Conservation (phyloP, 768 basidiomycete species). For the Agaricus subrufescens region DNA sequence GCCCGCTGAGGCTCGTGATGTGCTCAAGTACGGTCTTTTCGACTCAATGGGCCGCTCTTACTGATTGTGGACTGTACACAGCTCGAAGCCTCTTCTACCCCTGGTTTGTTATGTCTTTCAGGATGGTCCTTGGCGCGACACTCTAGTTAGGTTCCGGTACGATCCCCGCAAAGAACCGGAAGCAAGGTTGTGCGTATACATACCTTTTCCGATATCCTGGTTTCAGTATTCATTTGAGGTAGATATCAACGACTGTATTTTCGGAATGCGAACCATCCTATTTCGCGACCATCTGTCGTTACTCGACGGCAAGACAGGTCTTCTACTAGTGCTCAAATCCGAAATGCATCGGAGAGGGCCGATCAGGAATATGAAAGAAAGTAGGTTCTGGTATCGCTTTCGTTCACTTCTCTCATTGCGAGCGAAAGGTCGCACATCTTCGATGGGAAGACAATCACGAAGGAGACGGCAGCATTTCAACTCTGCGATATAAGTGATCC, state of each 20-base stretch:
- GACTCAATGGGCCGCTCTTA: not conserved
- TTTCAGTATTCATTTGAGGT: slow-evolving; percentile 3
- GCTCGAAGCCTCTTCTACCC: slow-evolving; percentile 79
- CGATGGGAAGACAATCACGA: slow-evolving; percentile 74
- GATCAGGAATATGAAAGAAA: slow-evolving; percentile 31
- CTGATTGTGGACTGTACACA: slow-evolving; percentile 22
- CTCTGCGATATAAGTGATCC: slow-evolving; percentile 89
- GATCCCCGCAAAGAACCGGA: slow-evolving; percentile 76
- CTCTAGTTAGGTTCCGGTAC: slow-evolving; percentile 79
- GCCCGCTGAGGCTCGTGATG: slow-evolving; percentile 59
- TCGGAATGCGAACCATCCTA: slow-evolving; percentile 80
- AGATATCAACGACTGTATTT: slow-evolving; percentile 94
- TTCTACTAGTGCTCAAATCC: slow-evolving; percentile 34
- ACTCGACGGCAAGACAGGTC: slow-evolving; percentile 58
- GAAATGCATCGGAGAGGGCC: slow-evolving; percentile 32
- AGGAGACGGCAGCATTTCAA: slow-evolving; percentile 91
- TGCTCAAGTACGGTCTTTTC: slow-evolving; percentile 57
- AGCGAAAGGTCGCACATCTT: slow-evolving; percentile 76
- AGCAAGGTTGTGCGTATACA: slow-evolving; percentile 66
- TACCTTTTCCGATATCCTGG: not conserved
- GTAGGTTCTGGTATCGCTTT: slow-evolving; percentile 22
- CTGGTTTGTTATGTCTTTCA: slow-evolving; percentile 83
- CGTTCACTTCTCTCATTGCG: slow-evolving; percentile 1
- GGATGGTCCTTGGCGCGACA: slow-evolving; percentile 94
- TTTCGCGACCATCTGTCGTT: slow-evolving; percentile 71